Conservation (phyloP, 805 yeast genomes). For the Suhomyces xylopsoci region DNA sequence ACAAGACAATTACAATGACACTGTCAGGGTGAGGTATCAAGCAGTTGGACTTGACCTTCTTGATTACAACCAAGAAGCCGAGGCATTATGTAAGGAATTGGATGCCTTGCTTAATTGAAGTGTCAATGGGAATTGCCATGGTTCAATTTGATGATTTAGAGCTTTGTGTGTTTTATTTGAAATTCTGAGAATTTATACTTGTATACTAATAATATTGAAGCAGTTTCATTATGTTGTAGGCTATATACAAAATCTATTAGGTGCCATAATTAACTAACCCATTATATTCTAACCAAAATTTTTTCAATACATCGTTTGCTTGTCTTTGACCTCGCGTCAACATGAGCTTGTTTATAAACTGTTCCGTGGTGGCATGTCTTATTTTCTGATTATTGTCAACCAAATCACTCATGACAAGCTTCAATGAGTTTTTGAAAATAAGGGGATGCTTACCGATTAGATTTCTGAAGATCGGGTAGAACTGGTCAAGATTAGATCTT, state of each 20-base stretch:
- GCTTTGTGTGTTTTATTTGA: not conserved
- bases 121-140: not conserved
- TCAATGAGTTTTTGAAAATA: conserved; percentile 35
- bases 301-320: conserved; percentile 55
- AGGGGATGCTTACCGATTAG: conserved; percentile 48
- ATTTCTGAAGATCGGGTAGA: conserved; percentile 49
- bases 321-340: conserved; percentile 65
- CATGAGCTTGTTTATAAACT: conserved; percentile 52
- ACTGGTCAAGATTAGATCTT: conserved; percentile 60
- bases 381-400: not conserved
- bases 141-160: not conserved
- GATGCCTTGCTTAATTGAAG: conserved; percentile 28
- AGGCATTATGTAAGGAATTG: conserved; percentile 48
- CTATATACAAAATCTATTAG: not conserved
- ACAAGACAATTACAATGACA: conserved; percentile 81
- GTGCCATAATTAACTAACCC: conserved; percentile 45
- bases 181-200: not conserved
- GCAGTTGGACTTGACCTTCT: conserved; percentile 52
- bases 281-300: conserved; percentile 63
- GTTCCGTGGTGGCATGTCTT: conserved; percentile 1
- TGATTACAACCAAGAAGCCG: conserved; percentile 60
- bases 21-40: conserved; percentile 70
- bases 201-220: not conserved
- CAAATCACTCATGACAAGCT: conserved; percentile 7
- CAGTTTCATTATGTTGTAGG: not conserved